Conservation (phyloP, 179 eudicot genomes). For the Beta macrorhiza region DNA sequence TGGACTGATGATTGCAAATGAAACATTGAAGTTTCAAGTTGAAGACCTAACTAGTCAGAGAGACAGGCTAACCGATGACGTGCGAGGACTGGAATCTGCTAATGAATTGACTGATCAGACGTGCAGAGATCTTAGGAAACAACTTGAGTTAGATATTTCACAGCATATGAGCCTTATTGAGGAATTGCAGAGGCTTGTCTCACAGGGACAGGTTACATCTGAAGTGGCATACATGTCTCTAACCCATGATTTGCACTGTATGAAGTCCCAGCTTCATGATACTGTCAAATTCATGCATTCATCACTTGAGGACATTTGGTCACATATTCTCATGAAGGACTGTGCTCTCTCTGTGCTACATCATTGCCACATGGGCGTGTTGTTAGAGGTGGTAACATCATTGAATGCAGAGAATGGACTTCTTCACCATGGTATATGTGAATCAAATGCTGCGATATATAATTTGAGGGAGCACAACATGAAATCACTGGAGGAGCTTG, state of each 20-base stretch:
- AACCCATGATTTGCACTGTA: constrained; percentile 43
- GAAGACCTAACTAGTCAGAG: constrained; percentile 50
- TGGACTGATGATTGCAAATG: constrained; percentile 77
- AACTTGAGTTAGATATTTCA: constrained; percentile 39
- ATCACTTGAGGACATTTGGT: constrained; percentile 78
- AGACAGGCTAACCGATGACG: constrained; percentile 45
- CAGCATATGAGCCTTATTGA: constrained; percentile 36
- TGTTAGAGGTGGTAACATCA: constrained; percentile 61
- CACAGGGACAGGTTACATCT: constrained; percentile 36
- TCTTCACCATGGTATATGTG: constrained; percentile 57
- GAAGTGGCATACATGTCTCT: constrained; percentile 45
- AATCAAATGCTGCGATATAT: constrained; percentile 58
- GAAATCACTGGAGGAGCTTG: constrained; percentile 60
- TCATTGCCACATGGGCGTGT: constrained; percentile 74
- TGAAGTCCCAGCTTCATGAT: constrained; percentile 53
- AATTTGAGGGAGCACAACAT: constrained; percentile 63
- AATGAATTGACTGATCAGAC: constrained; percentile 42
- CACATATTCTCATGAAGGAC: constrained; percentile 71
- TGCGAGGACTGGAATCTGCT: constrained; percentile 44
- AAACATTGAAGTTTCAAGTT: constrained; percentile 63
- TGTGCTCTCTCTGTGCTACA: constrained; percentile 72
- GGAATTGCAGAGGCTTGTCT: constrained; percentile 51
- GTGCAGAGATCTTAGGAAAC: constrained; percentile 46
- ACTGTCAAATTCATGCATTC: constrained; percentile 42
- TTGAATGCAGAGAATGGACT: constrained; percentile 72